A percentile compares a stretch with the other conserved stretches of the same genome.
Evolutionary conservation across 2,329 filamentous ascomycete species (phyloP).

Genomic region (Cytospora piceicola): DNA sequence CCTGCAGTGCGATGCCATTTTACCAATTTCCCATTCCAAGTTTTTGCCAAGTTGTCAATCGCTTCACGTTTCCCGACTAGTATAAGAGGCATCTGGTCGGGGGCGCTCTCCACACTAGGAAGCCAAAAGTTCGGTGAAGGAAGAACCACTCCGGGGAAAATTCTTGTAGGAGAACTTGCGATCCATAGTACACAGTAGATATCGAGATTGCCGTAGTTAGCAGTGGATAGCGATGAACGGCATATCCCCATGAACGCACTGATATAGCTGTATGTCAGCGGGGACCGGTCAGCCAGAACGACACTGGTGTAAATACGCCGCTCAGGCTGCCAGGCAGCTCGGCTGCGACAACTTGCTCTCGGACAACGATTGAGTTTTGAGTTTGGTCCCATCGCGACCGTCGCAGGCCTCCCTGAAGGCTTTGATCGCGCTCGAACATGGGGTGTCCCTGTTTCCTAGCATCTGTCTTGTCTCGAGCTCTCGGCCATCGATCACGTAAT

Average conservation of each 20-base stretch:
- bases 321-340: not conserved
- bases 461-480: constrained; percentile 10
- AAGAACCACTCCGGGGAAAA: not conserved
- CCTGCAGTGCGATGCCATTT: constrained; percentile 29
- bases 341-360: not conserved
- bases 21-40: constrained; percentile 32
- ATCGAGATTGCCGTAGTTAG: constrained; percentile 1
- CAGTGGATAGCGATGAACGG: not conserved
- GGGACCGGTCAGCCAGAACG: not conserved
- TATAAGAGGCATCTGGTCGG: not conserved
- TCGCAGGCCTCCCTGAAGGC: not conserved
- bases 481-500: constrained; percentile 24
- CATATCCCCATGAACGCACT: not conserved
- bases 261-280: constrained; percentile 2
- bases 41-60: constrained; percentile 24
- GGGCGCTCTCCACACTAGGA: not conserved
- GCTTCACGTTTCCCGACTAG: constrained; percentile 11
- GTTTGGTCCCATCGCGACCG: not conserved
- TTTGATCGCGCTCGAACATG: constrained; percentile 16
- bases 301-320: not conserved
- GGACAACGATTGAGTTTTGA: constrained; percentile 20
- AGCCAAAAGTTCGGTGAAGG: not conserved
- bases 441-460: constrained; percentile 17
- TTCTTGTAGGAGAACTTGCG: not conserved
- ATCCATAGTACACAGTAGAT: not conserved